Evolutionary conservation across 768 basidiomycete species (phyloP).

Genomic region (Lactarius indigo): DNA sequence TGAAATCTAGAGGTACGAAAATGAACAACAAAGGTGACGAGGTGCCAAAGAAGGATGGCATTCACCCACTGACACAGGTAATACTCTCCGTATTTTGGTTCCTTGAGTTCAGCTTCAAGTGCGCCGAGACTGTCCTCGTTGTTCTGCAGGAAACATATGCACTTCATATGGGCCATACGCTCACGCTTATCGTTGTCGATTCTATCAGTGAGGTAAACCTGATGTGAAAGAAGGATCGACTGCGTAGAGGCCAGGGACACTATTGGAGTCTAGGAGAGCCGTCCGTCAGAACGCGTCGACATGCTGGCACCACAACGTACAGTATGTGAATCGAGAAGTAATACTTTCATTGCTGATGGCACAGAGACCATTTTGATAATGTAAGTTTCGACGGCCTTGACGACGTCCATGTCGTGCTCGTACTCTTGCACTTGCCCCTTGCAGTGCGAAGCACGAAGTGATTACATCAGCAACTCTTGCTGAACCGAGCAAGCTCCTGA

Average conservation of each 20-base stretch:
- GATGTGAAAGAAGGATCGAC: conserved; percentile 87
- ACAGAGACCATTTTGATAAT: conserved; percentile 83
- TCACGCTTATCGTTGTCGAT: conserved; percentile 93
- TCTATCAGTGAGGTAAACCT: conserved; percentile 96
- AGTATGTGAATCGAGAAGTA: conserved; percentile 91
- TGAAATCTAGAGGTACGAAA: conserved; percentile 67
- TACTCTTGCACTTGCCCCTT: not conserved
- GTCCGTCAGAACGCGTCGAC: not conserved
- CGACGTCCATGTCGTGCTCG: conserved; percentile 71
- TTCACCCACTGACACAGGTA: conserved; percentile 96
- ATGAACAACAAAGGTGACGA: conserved; percentile 10
- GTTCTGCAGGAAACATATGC: conserved; percentile 88
- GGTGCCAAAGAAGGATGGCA: conserved; percentile 31
- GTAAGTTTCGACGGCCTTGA: conserved; percentile 94
- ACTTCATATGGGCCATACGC: conserved; percentile 94
- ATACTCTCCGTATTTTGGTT: conserved; percentile 96
- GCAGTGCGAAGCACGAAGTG: not conserved
- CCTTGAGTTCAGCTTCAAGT: conserved; percentile 76
- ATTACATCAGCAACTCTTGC: not conserved
- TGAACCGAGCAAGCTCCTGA: too few relatives aligned
- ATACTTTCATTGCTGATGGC: conserved; percentile 90
- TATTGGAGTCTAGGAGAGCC: conserved; percentile 74
- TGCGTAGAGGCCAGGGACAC: conserved; percentile 94
- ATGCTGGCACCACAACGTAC: conserved; percentile 41
- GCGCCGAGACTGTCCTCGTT: conserved; percentile 79